A percentile compares a stretch with the other conserved stretches of the same genome.
Conservation (phyloP, 805 yeast genomes). For the Helenozyma baotianmanensis region DNA sequence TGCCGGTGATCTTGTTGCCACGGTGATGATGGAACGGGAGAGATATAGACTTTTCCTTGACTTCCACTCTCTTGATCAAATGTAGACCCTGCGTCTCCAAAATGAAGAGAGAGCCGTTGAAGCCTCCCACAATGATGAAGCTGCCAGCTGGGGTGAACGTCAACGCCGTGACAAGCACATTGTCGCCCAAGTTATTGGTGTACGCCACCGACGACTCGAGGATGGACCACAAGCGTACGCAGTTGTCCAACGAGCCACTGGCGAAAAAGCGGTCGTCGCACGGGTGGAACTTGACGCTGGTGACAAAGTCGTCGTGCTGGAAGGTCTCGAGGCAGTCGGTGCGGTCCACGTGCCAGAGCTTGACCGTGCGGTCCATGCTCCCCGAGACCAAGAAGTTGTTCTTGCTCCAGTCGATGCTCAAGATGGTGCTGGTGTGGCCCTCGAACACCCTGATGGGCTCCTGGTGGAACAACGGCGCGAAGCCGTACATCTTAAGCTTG, state of each 20-base stretch:
- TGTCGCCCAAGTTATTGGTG: conserved; percentile 47
- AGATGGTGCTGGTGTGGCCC: conserved; percentile 67
- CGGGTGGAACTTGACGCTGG: conserved; percentile 77
- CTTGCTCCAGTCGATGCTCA: conserved; percentile 84
- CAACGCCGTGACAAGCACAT: conserved; percentile 69
- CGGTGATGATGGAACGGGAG: conserved; percentile 20
- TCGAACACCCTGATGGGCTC: conserved; percentile 54
- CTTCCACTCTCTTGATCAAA: conserved; percentile 27
- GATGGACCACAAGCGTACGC: conserved; percentile 78
- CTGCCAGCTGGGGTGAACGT: conserved; percentile 66
- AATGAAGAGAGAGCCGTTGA: conserved; percentile 62
- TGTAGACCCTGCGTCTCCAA: conserved; percentile 63
- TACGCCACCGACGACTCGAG: conserved; percentile 64
- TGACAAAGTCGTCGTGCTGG: conserved; percentile 75
- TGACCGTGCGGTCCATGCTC: conserved; percentile 80
- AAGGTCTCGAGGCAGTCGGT: conserved; percentile 58
- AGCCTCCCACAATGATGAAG: conserved; percentile 67
- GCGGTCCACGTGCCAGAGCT: conserved; percentile 80
- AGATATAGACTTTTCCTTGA: conserved; percentile 23
- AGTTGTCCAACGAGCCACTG: conserved; percentile 75
- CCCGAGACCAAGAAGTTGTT: conserved; percentile 76
- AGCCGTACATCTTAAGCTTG: conserved; percentile 24
- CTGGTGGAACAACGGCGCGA: conserved; percentile 77
- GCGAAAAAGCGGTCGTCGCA: conserved; percentile 81
- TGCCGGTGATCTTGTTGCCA: conserved; percentile 66